Percentiles rank a stretch among this genome's conserved stretches.
Evolutionary conservation across 2,329 filamentous ascomycete genomes (phyloP).

Genomic region (Aspergillus terreus): DNA sequence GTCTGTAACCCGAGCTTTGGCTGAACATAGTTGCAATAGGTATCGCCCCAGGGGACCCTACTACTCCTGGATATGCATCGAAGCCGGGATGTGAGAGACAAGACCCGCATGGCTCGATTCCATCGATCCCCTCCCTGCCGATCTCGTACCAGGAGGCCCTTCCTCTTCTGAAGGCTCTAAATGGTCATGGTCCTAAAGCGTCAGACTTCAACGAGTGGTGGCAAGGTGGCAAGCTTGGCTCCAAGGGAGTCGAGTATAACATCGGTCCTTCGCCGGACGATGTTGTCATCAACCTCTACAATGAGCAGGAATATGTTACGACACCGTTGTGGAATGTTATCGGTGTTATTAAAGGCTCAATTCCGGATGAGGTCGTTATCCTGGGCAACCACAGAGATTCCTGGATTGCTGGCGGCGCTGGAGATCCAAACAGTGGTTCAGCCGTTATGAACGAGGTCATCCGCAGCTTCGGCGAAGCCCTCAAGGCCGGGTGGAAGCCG

Average conservation of each 20-base stretch:
- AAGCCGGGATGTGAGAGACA: slow-evolving; percentile 80
- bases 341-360: slow-evolving; percentile 82
- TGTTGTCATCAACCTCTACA: slow-evolving; percentile 68
- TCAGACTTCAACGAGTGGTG: slow-evolving; percentile 70
- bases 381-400: slow-evolving; percentile 91
- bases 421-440: slow-evolving; percentile 78
- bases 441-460: slow-evolving; percentile 76
- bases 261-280: slow-evolving; percentile 75
- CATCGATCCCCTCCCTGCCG: slow-evolving; percentile 84
- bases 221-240: slow-evolving; percentile 68
- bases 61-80: slow-evolving; percentile 89
- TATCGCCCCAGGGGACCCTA: slow-evolving; percentile 68
- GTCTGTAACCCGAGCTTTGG: neutral
- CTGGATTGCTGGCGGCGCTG: slow-evolving; percentile 81
- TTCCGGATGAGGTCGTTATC: slow-evolving; percentile 79
- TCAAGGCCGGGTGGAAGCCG: slow-evolving; percentile 75
- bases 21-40: slow-evolving; percentile 34
- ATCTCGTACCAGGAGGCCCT: slow-evolving; percentile 85
- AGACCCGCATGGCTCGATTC: slow-evolving; percentile 66
- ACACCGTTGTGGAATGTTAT: slow-evolving; percentile 90
- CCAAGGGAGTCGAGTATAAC: slow-evolving; percentile 80
- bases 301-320: slow-evolving; percentile 76
- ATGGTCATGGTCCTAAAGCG: slow-evolving; percentile 78
- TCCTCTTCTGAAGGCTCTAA: slow-evolving; percentile 83
- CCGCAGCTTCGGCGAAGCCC: slow-evolving; percentile 67